A percentile compares a stretch with the other conserved stretches of the same genome.
Evolutionary conservation across 2,329 filamentous ascomycete genomes (phyloP).

Genomic region (Daldinia eschscholtzii): DNA sequence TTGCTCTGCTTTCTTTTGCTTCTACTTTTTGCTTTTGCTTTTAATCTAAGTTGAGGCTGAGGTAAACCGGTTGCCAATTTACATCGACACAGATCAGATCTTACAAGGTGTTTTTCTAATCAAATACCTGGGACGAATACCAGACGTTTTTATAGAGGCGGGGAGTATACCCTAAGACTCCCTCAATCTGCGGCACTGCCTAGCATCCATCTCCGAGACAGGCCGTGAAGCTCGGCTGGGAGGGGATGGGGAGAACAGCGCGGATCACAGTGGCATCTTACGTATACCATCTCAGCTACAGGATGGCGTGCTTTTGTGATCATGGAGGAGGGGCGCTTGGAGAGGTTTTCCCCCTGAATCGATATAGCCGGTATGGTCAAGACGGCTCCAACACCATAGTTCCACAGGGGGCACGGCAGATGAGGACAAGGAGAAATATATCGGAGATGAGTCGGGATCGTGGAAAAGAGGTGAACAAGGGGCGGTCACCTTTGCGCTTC

Average conservation of each 20-base stretch:
- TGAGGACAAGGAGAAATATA: constrained; percentile 4
- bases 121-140: constrained; percentile 7
- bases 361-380: constrained; percentile 29
- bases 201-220: constrained; percentile 21
- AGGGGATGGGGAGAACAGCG: constrained; percentile 30
- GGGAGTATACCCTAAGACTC: constrained; percentile 8
- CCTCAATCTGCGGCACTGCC: constrained; percentile 6
- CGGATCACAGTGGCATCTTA: constrained; percentile 27
- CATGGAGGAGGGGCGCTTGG: background rate
- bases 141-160: too few relatives aligned
- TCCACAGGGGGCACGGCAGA: constrained; percentile 30
- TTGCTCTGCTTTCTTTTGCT: background rate
- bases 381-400: constrained; percentile 20
- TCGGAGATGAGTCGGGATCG: constrained; percentile 35
- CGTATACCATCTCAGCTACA: constrained; percentile 18
- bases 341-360: background rate
- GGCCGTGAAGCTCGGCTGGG: constrained; percentile 17
- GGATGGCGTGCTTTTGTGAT: constrained; percentile 30
- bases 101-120: background rate
- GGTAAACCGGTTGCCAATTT: background rate
- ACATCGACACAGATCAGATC: background rate
- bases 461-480: constrained; percentile 5
- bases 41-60: constrained; percentile 4
- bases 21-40: background rate
- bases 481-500: constrained; percentile 24